Conservation (phyloP, 345 rosid species). For the Eutrema yunnanense region DNA sequence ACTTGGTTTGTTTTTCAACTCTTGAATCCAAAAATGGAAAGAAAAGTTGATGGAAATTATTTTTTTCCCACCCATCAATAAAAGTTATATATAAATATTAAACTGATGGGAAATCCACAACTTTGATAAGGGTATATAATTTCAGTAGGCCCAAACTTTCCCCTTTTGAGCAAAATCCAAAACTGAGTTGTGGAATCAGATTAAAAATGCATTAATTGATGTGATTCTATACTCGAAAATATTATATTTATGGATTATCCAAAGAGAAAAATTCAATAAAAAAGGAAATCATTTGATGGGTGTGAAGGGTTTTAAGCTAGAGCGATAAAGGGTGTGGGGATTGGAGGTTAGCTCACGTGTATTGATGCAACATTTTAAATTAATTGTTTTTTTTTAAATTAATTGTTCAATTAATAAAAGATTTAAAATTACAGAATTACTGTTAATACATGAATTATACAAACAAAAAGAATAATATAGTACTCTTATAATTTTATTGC, state of each 20-base stretch:
- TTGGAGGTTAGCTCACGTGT: constrained; percentile 91
- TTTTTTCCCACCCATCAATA: constrained; percentile 6
- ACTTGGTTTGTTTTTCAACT: constrained; percentile 18
- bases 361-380: constrained; percentile 33
- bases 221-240: neutral
- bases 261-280: neutral
- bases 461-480: neutral
- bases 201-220: constrained; percentile 9
- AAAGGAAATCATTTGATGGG: constrained; percentile 34
- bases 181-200: constrained; percentile 9
- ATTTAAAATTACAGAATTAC: neutral
- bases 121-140: constrained; percentile 16
- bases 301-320: constrained; percentile 36
- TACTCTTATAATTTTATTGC: neutral
- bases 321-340: constrained; percentile 43
- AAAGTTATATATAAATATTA: neutral
- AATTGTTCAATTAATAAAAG: neutral
- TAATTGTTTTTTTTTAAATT: constrained; percentile 13
- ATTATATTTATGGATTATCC: constrained; percentile 9
- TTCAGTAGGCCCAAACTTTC: constrained; percentile 23
- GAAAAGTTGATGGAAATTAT: constrained; percentile 8
- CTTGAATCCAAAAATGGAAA: constrained; percentile 24
- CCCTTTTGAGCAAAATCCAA: constrained; percentile 26
- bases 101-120: constrained; percentile 9
- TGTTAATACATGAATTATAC: neutral